Evolutionary conservation across 352 stramenopile species (phyloP).

Genomic region (Globisporangium abappressorium): DNA sequence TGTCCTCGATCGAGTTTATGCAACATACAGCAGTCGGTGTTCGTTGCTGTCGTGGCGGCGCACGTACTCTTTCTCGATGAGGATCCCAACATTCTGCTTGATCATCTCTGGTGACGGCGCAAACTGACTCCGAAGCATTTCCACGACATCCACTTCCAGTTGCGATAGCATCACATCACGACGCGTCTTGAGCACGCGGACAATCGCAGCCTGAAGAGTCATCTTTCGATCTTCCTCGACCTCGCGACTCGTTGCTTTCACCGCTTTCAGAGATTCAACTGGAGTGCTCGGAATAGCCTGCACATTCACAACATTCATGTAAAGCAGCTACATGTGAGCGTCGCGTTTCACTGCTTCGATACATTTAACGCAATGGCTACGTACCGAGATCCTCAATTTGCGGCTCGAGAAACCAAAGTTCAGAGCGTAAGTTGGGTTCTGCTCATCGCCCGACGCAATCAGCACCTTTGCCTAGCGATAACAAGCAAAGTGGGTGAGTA

Average conservation of each 20-base stretch:
- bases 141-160: slow-evolving; percentile 58
- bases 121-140: slow-evolving; percentile 77
- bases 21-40: slow-evolving; percentile 66
- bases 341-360: background rate
- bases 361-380: slow-evolving; percentile 5
- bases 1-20: slow-evolving; percentile 21
- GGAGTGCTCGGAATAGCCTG: slow-evolving; percentile 55
- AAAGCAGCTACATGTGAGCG: background rate
- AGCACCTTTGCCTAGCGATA: slow-evolving; percentile 11
- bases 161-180: slow-evolving; percentile 68
- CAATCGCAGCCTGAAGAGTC: slow-evolving; percentile 79
- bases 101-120: slow-evolving; percentile 53
- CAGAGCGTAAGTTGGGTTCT: slow-evolving; percentile 31
- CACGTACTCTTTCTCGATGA: slow-evolving; percentile 85
- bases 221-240: slow-evolving; percentile 89
- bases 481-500: background rate
- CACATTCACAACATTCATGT: background rate
- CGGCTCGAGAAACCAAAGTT: slow-evolving; percentile 49
- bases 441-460: slow-evolving; percentile 30
- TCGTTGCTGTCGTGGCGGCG: slow-evolving; percentile 61
- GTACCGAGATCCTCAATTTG: slow-evolving; percentile 51
- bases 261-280: slow-evolving; percentile 63
- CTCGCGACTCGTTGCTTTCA: slow-evolving; percentile 52
- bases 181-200: slow-evolving; percentile 80
- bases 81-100: slow-evolving; percentile 80